These are phyloP conservation scores for Kuraishia borneana DNA, from an alignment of 805 yeast genomes.

Conservation along the genomic window DNA sequence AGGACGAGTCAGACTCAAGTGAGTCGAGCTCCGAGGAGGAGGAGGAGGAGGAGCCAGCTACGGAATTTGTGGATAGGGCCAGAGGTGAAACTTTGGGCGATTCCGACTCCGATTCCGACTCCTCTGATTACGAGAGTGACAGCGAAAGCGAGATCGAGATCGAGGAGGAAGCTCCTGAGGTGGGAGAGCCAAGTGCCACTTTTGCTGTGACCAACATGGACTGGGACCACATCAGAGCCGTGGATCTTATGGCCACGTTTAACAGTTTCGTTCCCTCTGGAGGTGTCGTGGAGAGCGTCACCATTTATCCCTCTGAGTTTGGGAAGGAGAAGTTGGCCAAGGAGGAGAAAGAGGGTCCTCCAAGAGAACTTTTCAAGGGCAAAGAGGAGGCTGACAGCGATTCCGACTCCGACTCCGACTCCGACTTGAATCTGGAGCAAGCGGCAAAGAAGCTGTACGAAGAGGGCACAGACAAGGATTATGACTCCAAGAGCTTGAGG, in stretches of 20 bases:
- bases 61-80: conserved; percentile 37
- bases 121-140: conserved; percentile 21
- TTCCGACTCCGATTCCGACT: conserved; percentile 32
- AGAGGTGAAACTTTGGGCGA: conserved; percentile 53
- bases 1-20: conserved; percentile 7
- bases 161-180: conserved; percentile 56
- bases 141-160: conserved; percentile 43
- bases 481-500: conserved; percentile 74
- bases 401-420: conserved; percentile 30
- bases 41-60: conserved; percentile 18
- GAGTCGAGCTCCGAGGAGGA: conserved; percentile 8
- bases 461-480: conserved; percentile 76
- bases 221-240: conserved; percentile 91
- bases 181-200: conserved; percentile 73
- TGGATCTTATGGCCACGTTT: conserved; percentile 83
- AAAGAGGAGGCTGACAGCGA: conserved; percentile 30
- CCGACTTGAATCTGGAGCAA: conserved; percentile 32
- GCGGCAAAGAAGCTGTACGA: conserved; percentile 66
- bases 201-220: conserved; percentile 94
- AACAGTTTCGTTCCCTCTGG: conserved; percentile 71
- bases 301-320: conserved; percentile 79
- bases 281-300: conserved; percentile 57
- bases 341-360: conserved; percentile 90
- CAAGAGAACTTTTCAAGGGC: conserved; percentile 63
- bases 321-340: conserved; percentile 87